These are phyloP conservation scores for Colletotrichum neosansevieriae DNA, from an alignment of 2,329 filamentous ascomycete genomes.

Conservation along the genomic window DNA sequence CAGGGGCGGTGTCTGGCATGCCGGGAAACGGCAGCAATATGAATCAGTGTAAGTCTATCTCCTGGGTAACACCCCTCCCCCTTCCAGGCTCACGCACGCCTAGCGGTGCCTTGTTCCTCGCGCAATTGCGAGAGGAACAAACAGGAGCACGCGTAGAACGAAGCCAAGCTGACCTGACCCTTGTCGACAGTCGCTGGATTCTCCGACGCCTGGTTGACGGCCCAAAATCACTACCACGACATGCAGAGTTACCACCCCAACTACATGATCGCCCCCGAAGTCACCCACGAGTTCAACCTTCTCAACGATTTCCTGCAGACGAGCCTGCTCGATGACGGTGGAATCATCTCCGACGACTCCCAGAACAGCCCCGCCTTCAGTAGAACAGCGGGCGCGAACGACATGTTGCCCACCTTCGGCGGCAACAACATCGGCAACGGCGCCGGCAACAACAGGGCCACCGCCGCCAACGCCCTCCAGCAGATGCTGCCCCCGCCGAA, in stretches of 20 bases:
- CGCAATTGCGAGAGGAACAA: background rate
- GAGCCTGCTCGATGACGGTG: slow-evolving; percentile 87
- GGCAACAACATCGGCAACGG: slow-evolving; percentile 50
- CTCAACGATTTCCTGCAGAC: slow-evolving; percentile 97
- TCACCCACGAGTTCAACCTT: slow-evolving; percentile 95
- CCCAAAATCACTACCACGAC: slow-evolving; percentile 89
- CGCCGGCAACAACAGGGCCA: slow-evolving; percentile 36
- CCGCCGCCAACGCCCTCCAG: slow-evolving; percentile 42
- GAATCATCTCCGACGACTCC: slow-evolving; percentile 76
- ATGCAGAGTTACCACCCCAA: slow-evolving; percentile 94
- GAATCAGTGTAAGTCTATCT: slow-evolving; percentile 77
- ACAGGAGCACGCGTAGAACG: background rate
- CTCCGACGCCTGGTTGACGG: slow-evolving; percentile 82
- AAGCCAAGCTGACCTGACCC: slow-evolving; percentile 14
- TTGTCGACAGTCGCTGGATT: slow-evolving; percentile 76
- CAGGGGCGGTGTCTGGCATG: slow-evolving; percentile 74
- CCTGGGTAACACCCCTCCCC: slow-evolving; percentile 34
- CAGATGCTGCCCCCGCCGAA: slow-evolving; percentile 62
- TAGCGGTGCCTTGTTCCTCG: slow-evolving; percentile 20
- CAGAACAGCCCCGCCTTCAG: slow-evolving; percentile 60
- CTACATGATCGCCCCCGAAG: slow-evolving; percentile 93
- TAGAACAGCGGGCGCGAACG: slow-evolving; percentile 56
- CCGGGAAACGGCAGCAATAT: slow-evolving; percentile 66
- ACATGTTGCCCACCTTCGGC: slow-evolving; percentile 63
- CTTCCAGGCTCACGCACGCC: slow-evolving; percentile 1